Conservation (phyloP, 768 basidiomycete genomes). For the Tulasnella sp. region DNA sequence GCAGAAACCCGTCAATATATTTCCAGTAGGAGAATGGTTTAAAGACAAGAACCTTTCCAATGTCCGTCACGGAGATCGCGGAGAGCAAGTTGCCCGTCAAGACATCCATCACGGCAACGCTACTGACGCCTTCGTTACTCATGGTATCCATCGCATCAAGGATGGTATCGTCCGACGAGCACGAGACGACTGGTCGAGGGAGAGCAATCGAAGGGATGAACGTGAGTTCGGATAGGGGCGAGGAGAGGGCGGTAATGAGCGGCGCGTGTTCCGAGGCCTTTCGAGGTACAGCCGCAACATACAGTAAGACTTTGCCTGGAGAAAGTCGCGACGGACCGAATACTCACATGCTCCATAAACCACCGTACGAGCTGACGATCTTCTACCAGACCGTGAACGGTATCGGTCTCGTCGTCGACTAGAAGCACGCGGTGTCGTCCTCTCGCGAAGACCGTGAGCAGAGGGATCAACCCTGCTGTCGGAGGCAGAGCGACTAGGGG, state of each 20-base stretch:
- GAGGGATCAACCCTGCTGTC: conserved; percentile 48
- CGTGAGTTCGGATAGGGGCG: conserved; percentile 1
- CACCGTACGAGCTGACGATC: conserved; percentile 30
- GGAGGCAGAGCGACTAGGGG: conserved; percentile 52
- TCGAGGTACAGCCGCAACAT: too few species aligned
- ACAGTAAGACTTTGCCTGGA: not conserved
- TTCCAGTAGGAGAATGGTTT: not conserved
- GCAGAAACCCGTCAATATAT: too few species aligned
- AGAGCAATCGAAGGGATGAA: not conserved
- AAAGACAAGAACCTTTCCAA: conserved; percentile 47
- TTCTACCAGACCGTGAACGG: conserved; percentile 50
- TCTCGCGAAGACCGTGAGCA: conserved; percentile 54
- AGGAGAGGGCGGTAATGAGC: not conserved
- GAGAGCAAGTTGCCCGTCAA: conserved; percentile 51
- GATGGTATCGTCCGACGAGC: conserved; percentile 48
- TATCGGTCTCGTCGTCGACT: conserved; percentile 27
- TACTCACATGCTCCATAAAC: conserved; percentile 16
- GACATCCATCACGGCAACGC: conserved; percentile 64
- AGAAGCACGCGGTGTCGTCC: conserved; percentile 65
- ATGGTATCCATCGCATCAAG: conserved; percentile 75
- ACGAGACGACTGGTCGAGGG: conserved; percentile 43
- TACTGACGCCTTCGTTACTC: conserved; percentile 79
- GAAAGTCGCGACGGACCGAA: not conserved
- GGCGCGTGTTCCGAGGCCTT: not conserved
- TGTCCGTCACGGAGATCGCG: conserved; percentile 72